Percentiles rank a stretch among this genome's conserved stretches.
phyloP scores from a whole-genome alignment of 257 asterid species.

The Forsythia suspensa region DNA sequence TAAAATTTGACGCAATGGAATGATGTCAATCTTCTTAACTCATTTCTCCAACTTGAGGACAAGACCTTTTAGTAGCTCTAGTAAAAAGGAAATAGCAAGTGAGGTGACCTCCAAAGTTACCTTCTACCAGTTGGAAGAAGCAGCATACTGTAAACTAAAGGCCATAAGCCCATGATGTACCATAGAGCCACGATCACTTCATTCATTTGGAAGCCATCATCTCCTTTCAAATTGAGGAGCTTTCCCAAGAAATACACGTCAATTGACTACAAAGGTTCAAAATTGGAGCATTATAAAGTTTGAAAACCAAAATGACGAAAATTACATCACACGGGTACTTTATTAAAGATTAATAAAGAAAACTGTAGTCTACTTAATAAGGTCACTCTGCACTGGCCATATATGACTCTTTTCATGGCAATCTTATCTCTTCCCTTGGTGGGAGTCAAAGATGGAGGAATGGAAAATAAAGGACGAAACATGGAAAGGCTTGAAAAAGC shows the following conservation, averaged over 20 bases:
- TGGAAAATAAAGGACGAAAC: not conserved
- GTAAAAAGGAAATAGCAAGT: not conserved
- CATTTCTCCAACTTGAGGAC: not conserved
- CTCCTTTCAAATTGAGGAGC: constrained; percentile 75
- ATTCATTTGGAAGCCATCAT: constrained; percentile 90
- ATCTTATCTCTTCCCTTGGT: not conserved
- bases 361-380: not conserved
- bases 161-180: constrained; percentile 96
- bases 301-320: not conserved
- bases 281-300: not conserved
- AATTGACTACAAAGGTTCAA: constrained; percentile 46
- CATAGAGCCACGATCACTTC: constrained; percentile 72
- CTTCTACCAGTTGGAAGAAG: constrained; percentile 89
- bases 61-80: not conserved
- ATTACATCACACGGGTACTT: not conserved
- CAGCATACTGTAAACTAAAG: constrained; percentile 76
- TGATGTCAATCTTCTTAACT: not conserved
- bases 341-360: not conserved
- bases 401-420: not conserved
- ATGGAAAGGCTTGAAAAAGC: not conserved
- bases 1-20: not conserved
- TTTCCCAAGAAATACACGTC: constrained; percentile 75
- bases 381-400: not conserved
- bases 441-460: not conserved
- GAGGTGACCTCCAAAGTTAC: constrained; percentile 30